Evolutionary conservation across 306 rosid species (phyloP), one percentile per base, ranked within the genome.

Genomic region (Trichosanthes truncata): DNA sequence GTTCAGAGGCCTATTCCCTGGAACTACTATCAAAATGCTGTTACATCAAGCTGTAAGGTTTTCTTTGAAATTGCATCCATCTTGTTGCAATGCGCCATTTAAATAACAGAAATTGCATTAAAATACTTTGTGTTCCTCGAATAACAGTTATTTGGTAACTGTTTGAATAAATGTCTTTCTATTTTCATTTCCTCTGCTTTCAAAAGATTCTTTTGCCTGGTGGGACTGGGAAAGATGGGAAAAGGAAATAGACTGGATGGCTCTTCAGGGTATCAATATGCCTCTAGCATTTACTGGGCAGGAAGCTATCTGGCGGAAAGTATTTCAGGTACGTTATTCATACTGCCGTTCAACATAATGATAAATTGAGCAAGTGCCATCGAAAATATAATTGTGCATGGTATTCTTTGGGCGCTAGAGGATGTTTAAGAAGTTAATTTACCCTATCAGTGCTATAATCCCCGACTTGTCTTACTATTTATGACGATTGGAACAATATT

Each of bases 191-290:
- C 65, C 35, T 78, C 55, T 85, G 81, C 55, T 80, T 81, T 20
- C 35, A 83, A 82, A 83, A 93, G 98, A 93, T 87, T 83, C 97
- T 74, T 87, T 89, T 71, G 92, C 97, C 78, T 93, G 97, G 96
- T 93, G 97, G 97, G 97, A 89, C 86, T 93, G 98, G 98, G 61
- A 85, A 75, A 89, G 98, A 87, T 91, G 98, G 98, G 96, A 91
- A 75, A 90, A 85, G 85, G 98, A 93, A 90, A 93, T 93, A 79
- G 98, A 93, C 84, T 90, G 97, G 98, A 93, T 93, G 98, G 98
- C 97, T 52, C 86, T 91, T 82, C 98, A 93, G 59, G 98, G 98
- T 45, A 82, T 93, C 80, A 93, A 93, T 80, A 81, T 93, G 83
- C 98, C 97, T 4, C 88, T 91, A 60, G 93, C 97, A 67, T 93